Base-by-base conservation (phyloP, 768 basidiomycete species). In the Holtermanniella nyarrowii region DNA sequence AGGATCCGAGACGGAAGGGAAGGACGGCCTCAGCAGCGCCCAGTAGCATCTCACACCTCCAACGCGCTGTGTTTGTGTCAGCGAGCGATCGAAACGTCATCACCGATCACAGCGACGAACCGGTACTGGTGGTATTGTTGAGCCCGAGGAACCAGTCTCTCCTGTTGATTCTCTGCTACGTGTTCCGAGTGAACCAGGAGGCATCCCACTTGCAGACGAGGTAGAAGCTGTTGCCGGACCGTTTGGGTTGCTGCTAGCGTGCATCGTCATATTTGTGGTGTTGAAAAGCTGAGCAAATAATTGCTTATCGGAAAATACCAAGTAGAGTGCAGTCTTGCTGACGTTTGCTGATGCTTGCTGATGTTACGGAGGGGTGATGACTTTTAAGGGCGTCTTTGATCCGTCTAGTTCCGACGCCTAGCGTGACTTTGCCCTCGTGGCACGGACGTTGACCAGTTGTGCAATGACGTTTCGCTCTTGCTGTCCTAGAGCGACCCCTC, bases 21-120 rank as follows among this genome's bases (percentile, higher is more conserved):
- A 61, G 20, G 18, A 44, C 1, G 65, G 65, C 14, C 44, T 49
- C 1, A 64, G 24, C 14, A 67, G 42, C 7, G 65, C 65, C 65
- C 65, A 67, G 39, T 67, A 67, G 50, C 65, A 67, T 61, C 65
- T n/a, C 46, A 67, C 61, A n/a, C 54, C 58, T 13, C 55, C 58
- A 13, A 56, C 52, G 31, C 49, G 37, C 55, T 48, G 21, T 46
- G 11, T 48, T 11, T 10, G 7, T 44, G 42, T 44, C 42, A 44
- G 44, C 25, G 25, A 14, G 13, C 20, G 14, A n/a, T n/a, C n/a
- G n/a, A n/a, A n/a, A n/a, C n/a, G n/a, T n/a, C 31, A 37, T 7
- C 31, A 7, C 10, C 31, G 16, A 37, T 37, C 31, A 16, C 7
- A 16, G 10, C 7, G 16, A 37, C 31, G 10, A 7, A 37, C 31